A percentile compares a stretch with the other conserved stretches of the same genome.
phyloP scores from a whole-genome alignment of 495 filamentous ascomycete species.

The Aspergillus affinis region DNA sequence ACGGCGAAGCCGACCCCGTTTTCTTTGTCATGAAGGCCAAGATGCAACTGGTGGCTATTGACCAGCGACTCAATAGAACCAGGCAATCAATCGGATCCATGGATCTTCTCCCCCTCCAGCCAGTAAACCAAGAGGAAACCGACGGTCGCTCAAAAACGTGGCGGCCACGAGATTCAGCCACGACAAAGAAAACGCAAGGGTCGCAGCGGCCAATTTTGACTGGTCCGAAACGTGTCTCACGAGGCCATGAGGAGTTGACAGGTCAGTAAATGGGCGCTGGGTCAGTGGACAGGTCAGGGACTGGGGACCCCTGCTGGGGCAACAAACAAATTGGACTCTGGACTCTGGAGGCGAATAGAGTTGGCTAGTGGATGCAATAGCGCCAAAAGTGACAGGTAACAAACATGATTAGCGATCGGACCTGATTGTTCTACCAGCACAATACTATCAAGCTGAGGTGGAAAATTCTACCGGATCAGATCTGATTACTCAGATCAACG shows the following conservation, averaged over 20 bases:
- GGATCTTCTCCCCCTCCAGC: not conserved
- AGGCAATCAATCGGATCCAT: not conserved
- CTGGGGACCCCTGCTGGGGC: not conserved
- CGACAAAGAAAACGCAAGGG: not conserved
- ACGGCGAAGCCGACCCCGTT: not conserved
- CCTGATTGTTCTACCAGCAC: no score
- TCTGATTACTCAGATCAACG: no score
- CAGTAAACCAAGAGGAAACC: not conserved
- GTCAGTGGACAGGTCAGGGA: not conserved
- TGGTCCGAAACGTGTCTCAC: not conserved
- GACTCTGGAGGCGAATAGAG: not conserved
- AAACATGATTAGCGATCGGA: not conserved
- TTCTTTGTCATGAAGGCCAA: not conserved
- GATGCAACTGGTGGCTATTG: not conserved
- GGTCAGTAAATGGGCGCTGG: not conserved
- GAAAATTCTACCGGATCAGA: no score
- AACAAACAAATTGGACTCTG: not conserved
- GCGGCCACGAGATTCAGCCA: not conserved
- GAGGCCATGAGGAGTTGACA: not conserved
- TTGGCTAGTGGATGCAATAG: not conserved
- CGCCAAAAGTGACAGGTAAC: not conserved
- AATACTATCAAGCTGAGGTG: not conserved
- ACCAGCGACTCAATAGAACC: not conserved
- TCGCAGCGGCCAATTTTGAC: not conserved
- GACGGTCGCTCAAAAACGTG: not conserved